Evolutionary conservation across 2,329 filamentous ascomycete species (phyloP).

Genomic region (Aspergillus quadrilineatus): DNA sequence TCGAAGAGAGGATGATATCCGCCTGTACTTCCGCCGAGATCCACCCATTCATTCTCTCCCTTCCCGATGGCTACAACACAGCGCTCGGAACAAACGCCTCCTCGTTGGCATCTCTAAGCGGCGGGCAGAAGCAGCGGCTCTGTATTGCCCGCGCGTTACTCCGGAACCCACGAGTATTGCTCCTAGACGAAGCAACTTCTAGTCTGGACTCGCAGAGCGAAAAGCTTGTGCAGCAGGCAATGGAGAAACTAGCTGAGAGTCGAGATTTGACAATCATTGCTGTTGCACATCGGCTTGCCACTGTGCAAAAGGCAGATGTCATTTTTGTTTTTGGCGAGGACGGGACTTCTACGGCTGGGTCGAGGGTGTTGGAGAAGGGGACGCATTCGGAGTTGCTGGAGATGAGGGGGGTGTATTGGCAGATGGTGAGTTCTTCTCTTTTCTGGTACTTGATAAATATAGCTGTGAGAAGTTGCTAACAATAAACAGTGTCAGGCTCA

Average conservation of each 20-base stretch:
- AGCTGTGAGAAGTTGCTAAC: not conserved
- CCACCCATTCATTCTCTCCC: slow-evolving; percentile 52
- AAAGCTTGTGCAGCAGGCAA: slow-evolving; percentile 65
- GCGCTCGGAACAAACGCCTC: slow-evolving; percentile 48
- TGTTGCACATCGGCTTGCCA: slow-evolving; percentile 74
- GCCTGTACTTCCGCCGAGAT: slow-evolving; percentile 55
- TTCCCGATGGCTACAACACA: slow-evolving; percentile 54
- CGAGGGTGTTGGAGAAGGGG: slow-evolving; percentile 58
- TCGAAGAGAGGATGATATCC: slow-evolving; percentile 43
- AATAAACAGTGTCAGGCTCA: not conserved
- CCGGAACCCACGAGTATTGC: slow-evolving; percentile 51
- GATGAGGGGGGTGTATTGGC: slow-evolving; percentile 51
- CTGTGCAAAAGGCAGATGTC: slow-evolving; percentile 74
- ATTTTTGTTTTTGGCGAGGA: slow-evolving; percentile 75
- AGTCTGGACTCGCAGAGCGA: slow-evolving; percentile 66
- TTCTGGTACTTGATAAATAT: not conserved
- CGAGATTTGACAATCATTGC: slow-evolving; percentile 66
- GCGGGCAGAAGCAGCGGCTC: slow-evolving; percentile 58
- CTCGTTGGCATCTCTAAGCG: slow-evolving; percentile 33
- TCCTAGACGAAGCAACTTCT: slow-evolving; percentile 61
- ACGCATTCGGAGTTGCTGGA: slow-evolving; percentile 59
- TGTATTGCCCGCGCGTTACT: slow-evolving; percentile 57
- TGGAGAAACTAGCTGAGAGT: slow-evolving; percentile 56
- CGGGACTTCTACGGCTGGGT: slow-evolving; percentile 23
- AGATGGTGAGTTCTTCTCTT: slow-evolving; percentile 40